These are phyloP conservation scores for Lasiodiplodia hormozganensis DNA, from an alignment of 2,329 filamentous ascomycete genomes.

Conservation along the genomic window DNA sequence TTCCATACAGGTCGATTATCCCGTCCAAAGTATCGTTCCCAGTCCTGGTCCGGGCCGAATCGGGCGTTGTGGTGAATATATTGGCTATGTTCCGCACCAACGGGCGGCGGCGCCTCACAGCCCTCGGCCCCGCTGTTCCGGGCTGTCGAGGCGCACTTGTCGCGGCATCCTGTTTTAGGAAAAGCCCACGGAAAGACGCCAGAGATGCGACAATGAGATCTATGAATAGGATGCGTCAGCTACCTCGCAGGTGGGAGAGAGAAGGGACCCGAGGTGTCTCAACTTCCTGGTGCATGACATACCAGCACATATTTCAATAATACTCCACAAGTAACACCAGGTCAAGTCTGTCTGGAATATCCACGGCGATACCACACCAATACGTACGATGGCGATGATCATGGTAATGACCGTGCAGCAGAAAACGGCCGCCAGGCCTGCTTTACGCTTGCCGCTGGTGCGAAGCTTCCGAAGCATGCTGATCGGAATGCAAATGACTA, in stretches of 20 bases:
- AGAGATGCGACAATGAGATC: neutral
- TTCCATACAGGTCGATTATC: too few species aligned
- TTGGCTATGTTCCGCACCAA: too few species aligned
- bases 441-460: conserved; percentile 13
- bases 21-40: too few species aligned
- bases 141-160: too few species aligned
- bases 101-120: too few species aligned
- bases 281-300: neutral
- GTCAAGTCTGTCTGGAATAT: conserved; percentile 25
- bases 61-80: too few species aligned
- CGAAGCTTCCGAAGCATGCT: conserved; percentile 30
- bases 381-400: too few species aligned
- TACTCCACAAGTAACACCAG: conserved; percentile 32
- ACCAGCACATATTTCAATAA: conserved; percentile 30
- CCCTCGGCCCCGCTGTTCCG: too few species aligned
- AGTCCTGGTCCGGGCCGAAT: too few species aligned
- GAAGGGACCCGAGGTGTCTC: too few species aligned
- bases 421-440: conserved; percentile 27
- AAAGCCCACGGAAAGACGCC: conserved; percentile 10
- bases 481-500: conserved; percentile 12
- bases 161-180: neutral
- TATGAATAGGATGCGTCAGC: neutral
- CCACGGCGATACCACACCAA: too few species aligned
- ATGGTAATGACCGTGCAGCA: conserved; percentile 17
- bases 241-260: too few species aligned